Percentiles rank a stretch among this genome's conserved stretches.
Conservation (phyloP, 768 basidiomycete species). For the Fomitopsis pulvina region DNA sequence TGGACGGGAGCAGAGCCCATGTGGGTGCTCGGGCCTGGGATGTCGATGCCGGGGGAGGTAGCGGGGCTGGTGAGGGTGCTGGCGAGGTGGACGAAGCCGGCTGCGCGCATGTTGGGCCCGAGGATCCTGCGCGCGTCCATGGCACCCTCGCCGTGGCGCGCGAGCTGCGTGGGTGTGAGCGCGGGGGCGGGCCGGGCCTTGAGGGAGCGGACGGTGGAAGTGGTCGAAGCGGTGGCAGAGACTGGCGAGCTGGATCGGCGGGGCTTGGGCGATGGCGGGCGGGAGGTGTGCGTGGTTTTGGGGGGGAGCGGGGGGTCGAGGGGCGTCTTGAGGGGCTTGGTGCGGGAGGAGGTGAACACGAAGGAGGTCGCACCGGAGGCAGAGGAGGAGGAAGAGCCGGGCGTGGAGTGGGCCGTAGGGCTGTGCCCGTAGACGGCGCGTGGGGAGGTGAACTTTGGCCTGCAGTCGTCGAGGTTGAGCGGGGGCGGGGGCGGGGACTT, state of each 20-base stretch:
- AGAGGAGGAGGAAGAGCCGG: conserved; percentile 5
- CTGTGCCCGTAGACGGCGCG: conserved; percentile 12
- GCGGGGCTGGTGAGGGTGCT: conserved; percentile 7
- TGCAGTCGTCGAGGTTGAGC: conserved; percentile 22
- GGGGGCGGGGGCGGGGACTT: conserved; percentile 18
- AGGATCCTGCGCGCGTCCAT: conserved; percentile 21
- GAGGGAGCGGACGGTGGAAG: conserved; percentile 3
- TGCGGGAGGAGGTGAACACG: conserved; percentile 26
- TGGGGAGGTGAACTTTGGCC: conserved; percentile 14
- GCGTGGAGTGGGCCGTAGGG: conserved; percentile 11
- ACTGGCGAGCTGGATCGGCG: conserved; percentile 4
- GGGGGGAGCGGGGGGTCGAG: neutral
- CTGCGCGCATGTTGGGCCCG: conserved; percentile 23
- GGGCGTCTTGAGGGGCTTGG: neutral
- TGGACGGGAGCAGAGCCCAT: neutral
- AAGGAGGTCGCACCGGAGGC: conserved; percentile 14
- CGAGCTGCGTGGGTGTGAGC: conserved; percentile 18
- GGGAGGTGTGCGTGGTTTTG: neutral
- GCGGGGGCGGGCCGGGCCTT: neutral
- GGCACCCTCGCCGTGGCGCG: conserved; percentile 19
- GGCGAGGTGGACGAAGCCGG: conserved; percentile 21
- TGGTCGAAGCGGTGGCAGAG: conserved; percentile 5
- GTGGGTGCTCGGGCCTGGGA: neutral
- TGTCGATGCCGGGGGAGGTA: neutral
- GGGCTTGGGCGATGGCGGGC: neutral